phyloP scores from a whole-genome alignment of 345 rosid species.

The Nephelium lappaceum region DNA sequence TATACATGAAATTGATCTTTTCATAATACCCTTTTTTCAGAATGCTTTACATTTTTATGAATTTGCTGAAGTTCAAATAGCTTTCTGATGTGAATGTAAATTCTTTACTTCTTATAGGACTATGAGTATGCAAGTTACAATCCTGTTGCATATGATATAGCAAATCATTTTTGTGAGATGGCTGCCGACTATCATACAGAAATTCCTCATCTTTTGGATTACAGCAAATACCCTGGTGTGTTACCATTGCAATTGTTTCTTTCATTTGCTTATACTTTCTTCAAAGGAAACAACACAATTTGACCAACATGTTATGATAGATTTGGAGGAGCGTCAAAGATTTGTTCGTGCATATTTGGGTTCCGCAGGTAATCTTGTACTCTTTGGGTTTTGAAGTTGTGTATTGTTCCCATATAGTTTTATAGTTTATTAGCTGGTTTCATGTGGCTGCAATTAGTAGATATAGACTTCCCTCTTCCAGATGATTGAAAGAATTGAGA shows the following conservation, averaged over 20 bases:
- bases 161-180: constrained; percentile 98
- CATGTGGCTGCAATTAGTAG: neutral
- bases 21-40: neutral
- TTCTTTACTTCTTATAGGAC: constrained; percentile 52
- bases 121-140: constrained; percentile 94
- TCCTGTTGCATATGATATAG: constrained; percentile 84
- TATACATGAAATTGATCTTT: neutral
- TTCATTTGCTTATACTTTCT: neutral
- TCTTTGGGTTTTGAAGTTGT: neutral
- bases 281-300: neutral
- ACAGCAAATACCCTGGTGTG: constrained; percentile 81
- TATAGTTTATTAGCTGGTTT: neutral
- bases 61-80: constrained; percentile 1
- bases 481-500: neutral
- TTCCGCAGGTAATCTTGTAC: constrained; percentile 51
- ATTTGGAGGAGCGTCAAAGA: constrained; percentile 67
- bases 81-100: neutral
- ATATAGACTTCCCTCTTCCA: neutral
- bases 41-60: constrained; percentile 4
- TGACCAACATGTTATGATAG: constrained; percentile 35
- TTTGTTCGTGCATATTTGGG: constrained; percentile 63
- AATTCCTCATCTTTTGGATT: constrained; percentile 82
- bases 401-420: neutral
- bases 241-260: neutral
- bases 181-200: constrained; percentile 90